Conservation (phyloP, 2,329 filamentous ascomycete species). For the Ceratocystis cubensis region DNA sequence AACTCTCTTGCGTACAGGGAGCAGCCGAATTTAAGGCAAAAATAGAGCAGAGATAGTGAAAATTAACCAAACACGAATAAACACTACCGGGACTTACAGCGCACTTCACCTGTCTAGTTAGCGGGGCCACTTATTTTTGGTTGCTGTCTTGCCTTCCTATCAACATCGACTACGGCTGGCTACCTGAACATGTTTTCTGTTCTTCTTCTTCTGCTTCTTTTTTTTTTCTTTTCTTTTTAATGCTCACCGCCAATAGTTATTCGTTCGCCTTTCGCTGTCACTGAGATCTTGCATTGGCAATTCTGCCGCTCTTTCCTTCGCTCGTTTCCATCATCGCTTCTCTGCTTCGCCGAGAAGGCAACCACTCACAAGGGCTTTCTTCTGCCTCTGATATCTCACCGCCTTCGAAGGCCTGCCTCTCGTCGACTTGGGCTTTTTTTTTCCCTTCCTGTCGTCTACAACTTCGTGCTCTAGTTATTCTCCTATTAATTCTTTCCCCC, state of each 20-base stretch:
- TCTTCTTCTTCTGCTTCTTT: constrained; percentile 15
- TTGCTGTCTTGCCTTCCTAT: neutral
- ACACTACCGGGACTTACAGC: too few species aligned
- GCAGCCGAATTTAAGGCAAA: neutral
- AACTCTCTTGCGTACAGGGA: neutral
- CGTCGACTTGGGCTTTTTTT: neutral
- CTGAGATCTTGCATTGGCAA: neutral
- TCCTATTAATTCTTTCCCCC: neutral
- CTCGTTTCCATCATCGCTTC: neutral
- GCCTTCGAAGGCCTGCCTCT: neutral
- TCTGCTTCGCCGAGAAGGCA: neutral
- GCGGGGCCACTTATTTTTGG: neutral
- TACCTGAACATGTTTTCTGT: neutral
- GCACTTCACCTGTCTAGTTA: too few species aligned
- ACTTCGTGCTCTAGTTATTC: neutral
- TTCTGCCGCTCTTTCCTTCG: neutral
- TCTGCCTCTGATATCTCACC: neutral
- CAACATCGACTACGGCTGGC: neutral
- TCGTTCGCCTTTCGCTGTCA: constrained; percentile 3
- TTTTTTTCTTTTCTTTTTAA: constrained; percentile 12
- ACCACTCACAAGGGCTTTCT: neutral
- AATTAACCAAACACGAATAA: too few species aligned
- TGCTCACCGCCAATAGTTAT: neutral
- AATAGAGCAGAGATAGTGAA: neutral
- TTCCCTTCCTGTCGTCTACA: neutral